Evolutionary conservation across 768 basidiomycete species (phyloP), one percentile per base, ranked within the genome.

Genomic region (Tricholoma matsutake): DNA sequence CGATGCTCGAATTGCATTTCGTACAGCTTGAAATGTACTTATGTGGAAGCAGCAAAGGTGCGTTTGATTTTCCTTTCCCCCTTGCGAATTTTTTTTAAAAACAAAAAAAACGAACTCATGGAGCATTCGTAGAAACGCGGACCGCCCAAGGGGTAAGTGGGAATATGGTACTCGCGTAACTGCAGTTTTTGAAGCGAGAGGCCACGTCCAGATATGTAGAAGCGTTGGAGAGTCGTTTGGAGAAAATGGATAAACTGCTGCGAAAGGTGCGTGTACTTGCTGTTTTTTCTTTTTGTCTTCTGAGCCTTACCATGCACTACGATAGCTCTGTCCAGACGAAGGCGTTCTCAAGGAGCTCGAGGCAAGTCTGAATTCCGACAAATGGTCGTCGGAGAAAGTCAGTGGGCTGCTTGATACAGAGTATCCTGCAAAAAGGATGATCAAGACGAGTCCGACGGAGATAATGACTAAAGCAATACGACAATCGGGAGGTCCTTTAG

Each of bases 1-100:
- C 71, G 78, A 58, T 91, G 89, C 69, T 84, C 86, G 1, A 89
- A 89, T 71, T 90, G 88, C 68, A 76, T 83, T 28, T 78, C 85
- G 4, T 87, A 83, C 68, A 83, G 78, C 63, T 80, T 81, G 41
- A 83, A 86, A 5, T 91, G 89, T 73, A 86, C 84, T 0, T 89
- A 91, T 70, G 75, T 87, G 54, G 86, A 88, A 69, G 81, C 84
- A 1, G 86, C 86, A 25, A 88, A 87, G 81, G 86, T 86, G 62
- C 45, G 80, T 68, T 18, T 35, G 13, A 4, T n/a, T 58, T 10
- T 1, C 45, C 49, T 54, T n/a, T n/a, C n/a, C n/a, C n/a, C n/a
- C n/a, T n/a, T n/a, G n/a, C n/a, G n/a, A n/a, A n/a, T n/a, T n/a
- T n/a, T n/a, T n/a, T n/a, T n/a, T n/a, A n/a, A 25, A 25, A 25